Percentiles rank a stretch among this genome's conserved stretches.
phyloP scores from a whole-genome alignment of 257 asterid species.

The Datura wrightii region DNA sequence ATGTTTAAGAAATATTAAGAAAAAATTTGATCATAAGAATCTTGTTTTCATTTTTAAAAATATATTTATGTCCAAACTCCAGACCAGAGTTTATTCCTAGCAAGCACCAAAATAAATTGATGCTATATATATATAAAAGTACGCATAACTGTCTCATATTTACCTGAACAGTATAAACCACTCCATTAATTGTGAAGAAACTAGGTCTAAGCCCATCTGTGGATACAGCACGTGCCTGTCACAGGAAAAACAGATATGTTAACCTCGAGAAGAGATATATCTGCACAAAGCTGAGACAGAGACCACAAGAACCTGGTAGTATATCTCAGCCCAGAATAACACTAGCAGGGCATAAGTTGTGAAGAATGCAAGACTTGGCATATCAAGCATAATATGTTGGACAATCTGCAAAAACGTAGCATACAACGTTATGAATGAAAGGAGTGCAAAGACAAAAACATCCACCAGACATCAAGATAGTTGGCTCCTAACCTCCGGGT shows the following conservation, averaged over 20 bases:
- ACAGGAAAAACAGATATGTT: background rate
- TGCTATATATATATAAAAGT: background rate
- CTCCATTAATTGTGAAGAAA: slow-evolving; percentile 78
- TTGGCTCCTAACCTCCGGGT: slow-evolving; percentile 72
- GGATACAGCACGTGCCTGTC: slow-evolving; percentile 95
- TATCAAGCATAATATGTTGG: slow-evolving; percentile 88
- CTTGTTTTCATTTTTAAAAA: background rate
- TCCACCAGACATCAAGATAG: background rate
- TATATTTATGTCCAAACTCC: background rate
- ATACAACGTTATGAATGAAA: background rate
- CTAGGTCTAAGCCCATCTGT: slow-evolving; percentile 93
- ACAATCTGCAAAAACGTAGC: slow-evolving; percentile 59
- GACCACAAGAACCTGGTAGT: slow-evolving; percentile 72
- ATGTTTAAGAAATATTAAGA: background rate
- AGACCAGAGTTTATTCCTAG: slow-evolving; percentile 16
- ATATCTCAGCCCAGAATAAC: slow-evolving; percentile 97
- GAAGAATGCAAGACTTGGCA: slow-evolving; percentile 97
- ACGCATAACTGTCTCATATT: slow-evolving; percentile 20
- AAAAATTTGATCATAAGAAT: background rate
- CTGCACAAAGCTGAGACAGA: slow-evolving; percentile 23
- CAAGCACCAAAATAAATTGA: background rate
- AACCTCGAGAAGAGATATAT: slow-evolving; percentile 13
- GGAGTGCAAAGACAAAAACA: background rate
- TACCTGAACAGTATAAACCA: slow-evolving; percentile 88
- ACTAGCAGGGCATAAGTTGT: slow-evolving; percentile 92